A percentile compares a stretch with the other conserved stretches of the same genome.
Evolutionary conservation across 2,329 filamentous ascomycete genomes (phyloP).

Genomic region (Monascus ruber): DNA sequence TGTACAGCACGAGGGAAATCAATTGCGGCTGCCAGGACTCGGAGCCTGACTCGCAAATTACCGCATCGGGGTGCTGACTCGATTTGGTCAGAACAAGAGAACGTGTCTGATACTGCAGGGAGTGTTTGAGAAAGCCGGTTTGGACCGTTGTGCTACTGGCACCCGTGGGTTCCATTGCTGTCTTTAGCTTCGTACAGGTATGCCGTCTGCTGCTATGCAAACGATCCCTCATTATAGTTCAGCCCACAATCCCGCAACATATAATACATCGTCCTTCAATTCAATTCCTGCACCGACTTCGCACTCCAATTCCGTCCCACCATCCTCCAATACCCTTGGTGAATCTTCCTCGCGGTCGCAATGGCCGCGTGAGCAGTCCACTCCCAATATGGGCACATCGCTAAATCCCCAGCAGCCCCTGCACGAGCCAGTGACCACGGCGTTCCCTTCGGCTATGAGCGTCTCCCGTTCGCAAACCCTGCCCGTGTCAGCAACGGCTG

Average conservation of each 20-base stretch:
- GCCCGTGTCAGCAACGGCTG: constrained; percentile 27
- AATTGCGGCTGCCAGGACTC: no score
- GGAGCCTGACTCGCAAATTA: no score
- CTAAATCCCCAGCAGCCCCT: constrained; percentile 20
- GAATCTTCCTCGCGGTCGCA: constrained; percentile 33
- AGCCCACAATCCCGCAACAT: constrained; percentile 29
- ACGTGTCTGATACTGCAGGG: not conserved
- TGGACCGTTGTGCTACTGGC: not conserved
- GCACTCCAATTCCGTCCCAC: constrained; percentile 43
- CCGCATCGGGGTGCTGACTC: no score
- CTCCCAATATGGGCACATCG: constrained; percentile 5
- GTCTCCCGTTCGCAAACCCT: constrained; percentile 34
- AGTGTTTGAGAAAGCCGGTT: not conserved
- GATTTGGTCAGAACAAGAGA: constrained; percentile 2
- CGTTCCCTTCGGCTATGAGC: constrained; percentile 30
- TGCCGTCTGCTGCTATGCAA: constrained; percentile 56
- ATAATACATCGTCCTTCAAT: constrained; percentile 11
- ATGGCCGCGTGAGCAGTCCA: constrained; percentile 5
- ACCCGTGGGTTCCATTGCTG: not conserved
- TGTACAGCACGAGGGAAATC: no score
- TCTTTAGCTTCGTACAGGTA: constrained; percentile 31
- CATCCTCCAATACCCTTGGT: constrained; percentile 28
- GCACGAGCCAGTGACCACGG: constrained; percentile 19
- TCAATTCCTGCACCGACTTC: constrained; percentile 38
- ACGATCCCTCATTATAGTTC: constrained; percentile 45